Base-by-base conservation (phyloP, 2,329 filamentous ascomycete genomes). In the Aureobasidium sp. region DNA sequence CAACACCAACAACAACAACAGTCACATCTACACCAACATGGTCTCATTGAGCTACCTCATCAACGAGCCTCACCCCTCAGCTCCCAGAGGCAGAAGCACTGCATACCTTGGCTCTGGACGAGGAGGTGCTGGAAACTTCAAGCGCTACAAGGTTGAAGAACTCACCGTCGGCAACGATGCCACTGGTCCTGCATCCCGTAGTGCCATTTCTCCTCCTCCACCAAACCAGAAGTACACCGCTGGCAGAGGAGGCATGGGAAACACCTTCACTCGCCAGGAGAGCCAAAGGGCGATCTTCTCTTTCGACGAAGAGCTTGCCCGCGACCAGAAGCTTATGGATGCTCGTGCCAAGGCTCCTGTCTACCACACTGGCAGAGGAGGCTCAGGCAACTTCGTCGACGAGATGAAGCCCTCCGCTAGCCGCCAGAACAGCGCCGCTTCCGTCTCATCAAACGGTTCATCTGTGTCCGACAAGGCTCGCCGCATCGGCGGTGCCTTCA, bases 221-320 rank as follows among this genome's bases (percentile, higher is more conserved):
- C 69, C 66, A 64, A 75, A 77, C 47, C 73, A 77, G 63, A 79
- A 81, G 75, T 87, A 87, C 60, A 78, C 78, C 67, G 71, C 78
- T 59, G 82, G 82, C 64, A 81, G 82, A 49, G 83, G 83, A 63
- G 82, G 83, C 62, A 81, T 81, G 14, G 83, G 82, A 68, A 86
- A 85, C 70, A 79, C 82, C 62, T 78, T 74, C 72, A 74, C 68
- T 30, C 68, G 81, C 64, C 77, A 78, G 68, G 73, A 80, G 55
- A 79, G 80, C 62, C 67, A 86, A 67, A 78, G 82, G 42, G 79
- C 81, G 68, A 85, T 86, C 71, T 86, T 86, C 78, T 82, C 80
- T 72, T 89, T 89, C 74, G 85, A 87, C 72, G 84, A 87, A 75
- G 84, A 87, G 68, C 78, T 87, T 57, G 79, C 82, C 66, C 79